Evolutionary conservation across 73 alveolate species (phyloP), one percentile per base, ranked within the genome.

Genomic region (Tetrahymena elliotti): DNA sequence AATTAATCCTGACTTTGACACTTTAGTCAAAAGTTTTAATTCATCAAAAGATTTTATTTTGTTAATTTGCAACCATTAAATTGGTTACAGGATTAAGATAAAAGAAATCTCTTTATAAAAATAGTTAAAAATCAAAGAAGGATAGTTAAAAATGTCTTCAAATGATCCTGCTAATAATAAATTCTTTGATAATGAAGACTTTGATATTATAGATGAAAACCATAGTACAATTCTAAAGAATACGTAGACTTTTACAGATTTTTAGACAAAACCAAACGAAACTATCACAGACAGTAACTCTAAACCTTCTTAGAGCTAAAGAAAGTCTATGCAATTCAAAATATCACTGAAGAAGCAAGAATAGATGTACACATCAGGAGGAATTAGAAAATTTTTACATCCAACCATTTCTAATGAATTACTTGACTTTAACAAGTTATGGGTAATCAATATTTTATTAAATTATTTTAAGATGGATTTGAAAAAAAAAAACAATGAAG

Each of bases 231-330:
- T 33, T 53, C 38, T 68, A 10, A 82, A 93, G 20, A 52, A 53
- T n/a, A 68, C 94, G 10, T 52, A 38, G 38, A 93, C 93, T 35
- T 35, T 52, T 15, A 93, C 84, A 24, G 92, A 93, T 93, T 35
- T 39, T 82, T 35, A 92, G 33, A 54, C 84, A 68, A 93, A 93
- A 93, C 24, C 92, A 31, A 39, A 38, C 22, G 94, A 38, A 34
- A 82, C 96, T 6, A 22, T 93, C 12, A 35, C 94, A 4, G 92
- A 93, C 54, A 33, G 93, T 33, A 22, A 54, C 27, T 24, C 37
- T 54, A 93, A 93, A 33, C 93, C 96, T 33, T 68, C 47, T 33
- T 33, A 93, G 36, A 93, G 94, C 36, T 33, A 54, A 68, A 93
- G 88, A 34, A 38, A 37, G 31, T 35, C 94, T 1, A 82, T 82